Conservation (phyloP, 2,329 filamentous ascomycete genomes). For the Penicillium brasilianum region DNA sequence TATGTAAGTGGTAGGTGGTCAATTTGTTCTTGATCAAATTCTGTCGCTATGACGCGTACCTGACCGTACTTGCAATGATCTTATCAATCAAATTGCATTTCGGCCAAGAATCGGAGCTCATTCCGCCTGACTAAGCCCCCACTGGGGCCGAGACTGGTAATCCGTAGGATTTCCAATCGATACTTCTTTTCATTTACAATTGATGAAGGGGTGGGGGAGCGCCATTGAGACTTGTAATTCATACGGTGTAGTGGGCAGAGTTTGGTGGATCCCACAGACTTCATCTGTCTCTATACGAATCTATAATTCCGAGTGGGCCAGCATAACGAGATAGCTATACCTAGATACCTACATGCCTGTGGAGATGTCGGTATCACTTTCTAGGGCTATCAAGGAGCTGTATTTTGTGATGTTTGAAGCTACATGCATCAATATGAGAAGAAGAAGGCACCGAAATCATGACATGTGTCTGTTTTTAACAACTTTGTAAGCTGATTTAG, state of each 20-base stretch:
- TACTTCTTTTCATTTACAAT: conserved; percentile 21
- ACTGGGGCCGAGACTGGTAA: conserved; percentile 21
- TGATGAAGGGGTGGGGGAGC: conserved; percentile 2
- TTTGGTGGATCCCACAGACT: conserved; percentile 42
- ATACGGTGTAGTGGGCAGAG: conserved; percentile 34
- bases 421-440: no score
- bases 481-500: no score
- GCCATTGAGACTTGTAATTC: conserved; percentile 13
- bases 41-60: conserved; percentile 15
- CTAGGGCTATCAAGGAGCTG: no score
- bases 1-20: no score
- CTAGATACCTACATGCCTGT: no score
- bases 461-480: no score
- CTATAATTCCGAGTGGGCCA: not conserved
- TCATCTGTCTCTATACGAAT: conserved; percentile 24
- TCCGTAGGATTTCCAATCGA: conserved; percentile 9
- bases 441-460: no score
- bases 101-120: conserved; percentile 31
- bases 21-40: not conserved
- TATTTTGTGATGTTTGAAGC: no score
- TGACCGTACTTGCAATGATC: conserved; percentile 25
- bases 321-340: not conserved
- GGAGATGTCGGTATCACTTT: no score
- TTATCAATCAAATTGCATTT: conserved; percentile 41
- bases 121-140: conserved; percentile 34